Percentiles rank a stretch among this genome's conserved stretches.
Conservation (phyloP, 495 filamentous ascomycete genomes). For the Cudoniella acicularis region DNA sequence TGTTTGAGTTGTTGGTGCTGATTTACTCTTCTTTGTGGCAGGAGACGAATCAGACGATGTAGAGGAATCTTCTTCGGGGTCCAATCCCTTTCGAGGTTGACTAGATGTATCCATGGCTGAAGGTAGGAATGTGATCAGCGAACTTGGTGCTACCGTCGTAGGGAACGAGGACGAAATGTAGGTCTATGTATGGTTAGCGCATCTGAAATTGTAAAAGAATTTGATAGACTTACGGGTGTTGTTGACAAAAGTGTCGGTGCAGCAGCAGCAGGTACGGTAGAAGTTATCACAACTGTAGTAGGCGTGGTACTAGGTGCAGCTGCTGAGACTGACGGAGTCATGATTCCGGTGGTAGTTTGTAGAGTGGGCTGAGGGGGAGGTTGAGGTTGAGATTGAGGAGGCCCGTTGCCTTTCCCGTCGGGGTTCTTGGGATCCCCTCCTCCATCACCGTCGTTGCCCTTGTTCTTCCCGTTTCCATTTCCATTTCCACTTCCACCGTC, state of each 20-base stretch:
- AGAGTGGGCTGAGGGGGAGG: not conserved
- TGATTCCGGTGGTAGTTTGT: not conserved
- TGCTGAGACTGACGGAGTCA: not conserved
- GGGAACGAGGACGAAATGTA: slow-evolving; percentile 3
- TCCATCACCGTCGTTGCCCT: not conserved
- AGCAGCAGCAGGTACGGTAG: not conserved
- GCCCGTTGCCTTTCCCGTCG: slow-evolving; percentile 4
- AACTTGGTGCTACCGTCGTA: not conserved
- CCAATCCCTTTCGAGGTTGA: slow-evolving; percentile 12
- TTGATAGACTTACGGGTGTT: not conserved
- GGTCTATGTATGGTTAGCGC: slow-evolving; percentile 8
- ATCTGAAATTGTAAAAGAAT: no score
- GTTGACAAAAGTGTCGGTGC: not conserved
- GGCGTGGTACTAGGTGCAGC: not conserved
- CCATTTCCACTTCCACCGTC: slow-evolving; percentile 1
- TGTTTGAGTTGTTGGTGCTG: not conserved
- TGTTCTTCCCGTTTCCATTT: not conserved
- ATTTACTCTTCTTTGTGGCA: not conserved
- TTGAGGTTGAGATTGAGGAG: not conserved
- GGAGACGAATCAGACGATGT: not conserved
- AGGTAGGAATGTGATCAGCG: not conserved
- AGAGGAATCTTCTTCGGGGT: slow-evolving; percentile 10
- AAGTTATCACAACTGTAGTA: slow-evolving; percentile 4
- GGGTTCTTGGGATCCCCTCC: not conserved
- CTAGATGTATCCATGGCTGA: slow-evolving; percentile 5